Conservation (phyloP, 192 early-diverging fungal species). For the Coemansia sp. region DNA sequence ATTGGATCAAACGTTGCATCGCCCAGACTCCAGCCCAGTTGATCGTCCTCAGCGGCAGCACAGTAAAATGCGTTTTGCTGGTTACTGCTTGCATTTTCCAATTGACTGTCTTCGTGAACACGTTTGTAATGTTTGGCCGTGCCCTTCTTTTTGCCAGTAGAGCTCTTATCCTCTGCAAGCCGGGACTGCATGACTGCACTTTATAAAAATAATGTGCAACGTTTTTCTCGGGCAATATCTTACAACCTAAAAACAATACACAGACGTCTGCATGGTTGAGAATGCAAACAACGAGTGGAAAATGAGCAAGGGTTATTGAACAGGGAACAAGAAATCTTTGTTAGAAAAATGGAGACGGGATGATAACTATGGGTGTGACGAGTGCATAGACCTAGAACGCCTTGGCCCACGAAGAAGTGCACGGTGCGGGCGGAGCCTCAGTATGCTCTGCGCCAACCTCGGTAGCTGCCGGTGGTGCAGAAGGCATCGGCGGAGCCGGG, state of each 20-base stretch:
- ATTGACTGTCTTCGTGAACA: conserved; percentile 19
- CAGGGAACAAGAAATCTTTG: too few relatives aligned
- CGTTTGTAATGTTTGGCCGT: conserved; percentile 27
- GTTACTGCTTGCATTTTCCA: background rate
- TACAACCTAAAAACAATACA: too few relatives aligned
- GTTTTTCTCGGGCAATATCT: too few relatives aligned
- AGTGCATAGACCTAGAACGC: too few relatives aligned
- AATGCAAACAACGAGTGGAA: too few relatives aligned
- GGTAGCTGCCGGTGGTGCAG: conserved; percentile 5
- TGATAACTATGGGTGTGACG: too few relatives aligned
- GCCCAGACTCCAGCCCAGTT: conserved; percentile 31
- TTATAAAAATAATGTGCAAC: too few relatives aligned
- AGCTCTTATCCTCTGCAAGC: background rate
- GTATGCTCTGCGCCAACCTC: conserved; percentile 5
- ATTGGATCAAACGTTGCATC: conserved; percentile 33
- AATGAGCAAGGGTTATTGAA: too few relatives aligned
- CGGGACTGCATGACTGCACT: conserved; percentile 6
- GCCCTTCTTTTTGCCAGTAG: conserved; percentile 14
- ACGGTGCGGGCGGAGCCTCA: conserved; percentile 7
- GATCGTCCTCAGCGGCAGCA: conserved; percentile 39
- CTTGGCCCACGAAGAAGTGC: conserved; percentile 24
- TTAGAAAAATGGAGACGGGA: too few relatives aligned
- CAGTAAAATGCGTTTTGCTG: conserved; percentile 6
- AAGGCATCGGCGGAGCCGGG: background rate
- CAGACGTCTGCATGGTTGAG: too few relatives aligned